Base-by-base conservation (phyloP, 306 rosid genomes). In the Dalbergia oliveri region DNA sequence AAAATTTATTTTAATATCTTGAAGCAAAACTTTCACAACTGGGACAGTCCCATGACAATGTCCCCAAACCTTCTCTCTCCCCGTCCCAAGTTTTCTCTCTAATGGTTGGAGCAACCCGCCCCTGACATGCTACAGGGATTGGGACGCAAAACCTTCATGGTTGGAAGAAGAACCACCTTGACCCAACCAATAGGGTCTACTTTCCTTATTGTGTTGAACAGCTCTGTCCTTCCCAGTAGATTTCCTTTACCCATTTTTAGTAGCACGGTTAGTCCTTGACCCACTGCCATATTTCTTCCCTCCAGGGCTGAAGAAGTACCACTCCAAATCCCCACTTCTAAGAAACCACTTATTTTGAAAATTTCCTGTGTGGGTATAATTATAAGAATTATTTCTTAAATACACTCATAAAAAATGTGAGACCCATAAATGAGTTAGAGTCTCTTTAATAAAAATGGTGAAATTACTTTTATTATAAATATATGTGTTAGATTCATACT, bases 191-290 rank as follows among this genome's bases (percentile, higher is more conserved):
- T 93, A 89, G 44, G 98, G 91, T 75, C 78, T 93, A 0, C 3
- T 69, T 47, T n/a, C 58, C 41, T 49, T 72, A 8, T 82, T 66
- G 13, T 83, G 56, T 53, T 0, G 49, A 14, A 88, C 87, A 62
- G 47, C 37, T 76, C 87, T 90, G 71, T 89, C 96, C 15, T 73
- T 89, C 76, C 94, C 98, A 0, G 97, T 92, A 45, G 88, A 73
- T 85, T 94, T 94, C 98, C 98, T 92, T 68, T 15, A 83, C 45
- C 98, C 97, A 76, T 45, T 53, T 45, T 84, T 79, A 3, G 93
- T 86, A 39, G 89, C 78, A 11, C 97, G 91, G 15, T 89, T 90
- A 81, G 85, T 33, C 86, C 89, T 90, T 35, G 8, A 54, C 56
- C 98, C 98, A 68, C 66, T 81, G 13, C 84, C 69, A 75, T 90